Conservation (phyloP, 495 filamentous ascomycete species). For the Penicillium ucsense region DNA sequence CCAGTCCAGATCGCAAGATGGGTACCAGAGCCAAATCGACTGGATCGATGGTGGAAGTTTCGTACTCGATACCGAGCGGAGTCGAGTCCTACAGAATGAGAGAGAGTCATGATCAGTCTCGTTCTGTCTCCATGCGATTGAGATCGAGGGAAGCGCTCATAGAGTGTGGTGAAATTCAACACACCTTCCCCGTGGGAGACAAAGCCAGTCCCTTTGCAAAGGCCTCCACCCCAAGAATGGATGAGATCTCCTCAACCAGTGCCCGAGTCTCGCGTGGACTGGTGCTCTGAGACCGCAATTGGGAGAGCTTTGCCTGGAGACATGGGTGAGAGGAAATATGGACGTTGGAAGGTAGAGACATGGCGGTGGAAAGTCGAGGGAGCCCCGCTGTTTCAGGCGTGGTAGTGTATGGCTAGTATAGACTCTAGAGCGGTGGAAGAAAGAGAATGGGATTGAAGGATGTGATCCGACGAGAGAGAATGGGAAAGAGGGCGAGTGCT, state of each 20-base stretch:
- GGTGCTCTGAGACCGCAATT: constrained; percentile 65
- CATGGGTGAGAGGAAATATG: constrained; percentile 83
- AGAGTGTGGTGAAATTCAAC: not conserved
- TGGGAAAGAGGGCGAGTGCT: too few relatives aligned
- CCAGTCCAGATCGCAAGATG: constrained; percentile 80
- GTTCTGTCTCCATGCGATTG: too few relatives aligned
- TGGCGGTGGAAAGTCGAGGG: constrained; percentile 3
- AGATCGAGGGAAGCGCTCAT: too few relatives aligned
- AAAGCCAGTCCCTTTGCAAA: constrained; percentile 53
- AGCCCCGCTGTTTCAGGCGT: too few relatives aligned
- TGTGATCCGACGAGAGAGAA: too few relatives aligned
- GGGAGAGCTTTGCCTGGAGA: constrained; percentile 77
- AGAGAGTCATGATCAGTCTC: not conserved
- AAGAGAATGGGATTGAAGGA: too few relatives aligned
- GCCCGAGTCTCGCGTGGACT: constrained; percentile 66
- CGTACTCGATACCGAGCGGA: constrained; percentile 63
- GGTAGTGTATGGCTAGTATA: too few relatives aligned
- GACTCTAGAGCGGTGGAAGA: too few relatives aligned
- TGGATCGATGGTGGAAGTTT: constrained; percentile 49
- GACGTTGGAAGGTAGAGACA: constrained; percentile 37
- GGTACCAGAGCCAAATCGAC: constrained; percentile 71
- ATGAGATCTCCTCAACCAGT: constrained; percentile 74
- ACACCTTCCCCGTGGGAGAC: constrained; percentile 29
- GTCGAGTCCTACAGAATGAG: constrained; percentile 50
- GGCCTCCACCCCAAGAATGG: constrained; percentile 77